Evolutionary conservation across 2,329 filamentous ascomycete genomes (phyloP).

Genomic region (Clonostachys sp.): DNA sequence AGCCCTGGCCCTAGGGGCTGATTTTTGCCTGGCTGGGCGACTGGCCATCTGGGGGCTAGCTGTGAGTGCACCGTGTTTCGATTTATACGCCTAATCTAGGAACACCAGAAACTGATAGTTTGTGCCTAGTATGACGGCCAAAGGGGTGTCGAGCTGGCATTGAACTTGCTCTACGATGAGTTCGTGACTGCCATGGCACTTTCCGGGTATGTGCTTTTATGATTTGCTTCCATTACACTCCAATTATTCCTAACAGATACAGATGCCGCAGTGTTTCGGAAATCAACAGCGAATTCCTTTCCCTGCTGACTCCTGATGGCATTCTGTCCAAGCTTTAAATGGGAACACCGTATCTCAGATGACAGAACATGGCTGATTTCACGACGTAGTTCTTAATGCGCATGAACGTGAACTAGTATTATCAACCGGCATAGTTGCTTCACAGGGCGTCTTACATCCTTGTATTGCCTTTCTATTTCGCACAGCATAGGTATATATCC

Average conservation of each 20-base stretch:
- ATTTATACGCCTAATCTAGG: neutral
- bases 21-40: constrained; percentile 24
- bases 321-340: constrained; percentile 7
- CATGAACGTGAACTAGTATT: too few relatives aligned
- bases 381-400: too few relatives aligned
- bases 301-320: constrained; percentile 5
- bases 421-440: too few relatives aligned
- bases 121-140: constrained; percentile 17
- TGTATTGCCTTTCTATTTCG: too few relatives aligned
- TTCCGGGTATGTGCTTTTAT: neutral
- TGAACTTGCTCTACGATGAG: constrained; percentile 20
- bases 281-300: constrained; percentile 6
- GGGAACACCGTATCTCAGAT: too few relatives aligned
- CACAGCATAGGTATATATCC: too few relatives aligned
- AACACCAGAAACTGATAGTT: neutral
- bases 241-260: neutral
- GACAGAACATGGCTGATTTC: too few relatives aligned
- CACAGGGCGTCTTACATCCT: too few relatives aligned
- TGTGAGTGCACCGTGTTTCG: neutral
- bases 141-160: constrained; percentile 27
- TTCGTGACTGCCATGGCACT: constrained; percentile 8
- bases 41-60: constrained; percentile 9
- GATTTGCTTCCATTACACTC: neutral
- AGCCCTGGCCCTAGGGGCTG: constrained; percentile 16
- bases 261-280: constrained; percentile 6